phyloP scores from a whole-genome alignment of 768 basidiomycete species.

The Mycena filopes region DNA sequence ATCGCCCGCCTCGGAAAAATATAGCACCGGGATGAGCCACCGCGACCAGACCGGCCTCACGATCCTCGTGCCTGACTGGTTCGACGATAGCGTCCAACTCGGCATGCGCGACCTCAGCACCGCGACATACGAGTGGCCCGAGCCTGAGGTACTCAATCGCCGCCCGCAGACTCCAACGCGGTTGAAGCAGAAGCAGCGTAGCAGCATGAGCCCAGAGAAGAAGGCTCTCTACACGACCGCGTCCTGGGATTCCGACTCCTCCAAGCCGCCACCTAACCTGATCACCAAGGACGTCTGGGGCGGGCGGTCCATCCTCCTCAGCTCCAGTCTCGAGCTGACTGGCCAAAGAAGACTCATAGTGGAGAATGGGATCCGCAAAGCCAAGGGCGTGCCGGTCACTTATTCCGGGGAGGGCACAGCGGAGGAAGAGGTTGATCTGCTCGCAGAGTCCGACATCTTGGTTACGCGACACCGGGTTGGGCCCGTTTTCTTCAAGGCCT shows the following conservation, averaged over 20 bases:
- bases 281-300: constrained; percentile 61
- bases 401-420: constrained; percentile 43
- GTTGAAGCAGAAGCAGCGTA: constrained; percentile 43
- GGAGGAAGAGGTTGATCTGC: constrained; percentile 47
- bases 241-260: constrained; percentile 21
- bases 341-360: constrained; percentile 63
- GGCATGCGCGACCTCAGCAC: constrained; percentile 63
- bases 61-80: constrained; percentile 91
- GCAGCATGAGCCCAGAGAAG: constrained; percentile 47
- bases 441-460: constrained; percentile 71
- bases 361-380: constrained; percentile 63
- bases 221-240: constrained; percentile 48
- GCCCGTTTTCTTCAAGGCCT: constrained; percentile 75
- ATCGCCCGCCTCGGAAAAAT: constrained; percentile 62
- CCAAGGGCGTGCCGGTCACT: constrained; percentile 63
- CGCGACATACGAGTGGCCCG: constrained; percentile 75
- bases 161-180: constrained; percentile 35
- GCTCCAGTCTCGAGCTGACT: constrained; percentile 65
- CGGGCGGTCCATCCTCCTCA: constrained; percentile 69
- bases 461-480: constrained; percentile 78
- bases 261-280: constrained; percentile 22
- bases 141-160: constrained; percentile 61
- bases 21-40: constrained; percentile 65
- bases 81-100: constrained; percentile 80
- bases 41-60: constrained; percentile 65